These are phyloP conservation scores for Forsythia suspensa DNA, from an alignment of 257 asterid genomes.

Conservation along the genomic window DNA sequence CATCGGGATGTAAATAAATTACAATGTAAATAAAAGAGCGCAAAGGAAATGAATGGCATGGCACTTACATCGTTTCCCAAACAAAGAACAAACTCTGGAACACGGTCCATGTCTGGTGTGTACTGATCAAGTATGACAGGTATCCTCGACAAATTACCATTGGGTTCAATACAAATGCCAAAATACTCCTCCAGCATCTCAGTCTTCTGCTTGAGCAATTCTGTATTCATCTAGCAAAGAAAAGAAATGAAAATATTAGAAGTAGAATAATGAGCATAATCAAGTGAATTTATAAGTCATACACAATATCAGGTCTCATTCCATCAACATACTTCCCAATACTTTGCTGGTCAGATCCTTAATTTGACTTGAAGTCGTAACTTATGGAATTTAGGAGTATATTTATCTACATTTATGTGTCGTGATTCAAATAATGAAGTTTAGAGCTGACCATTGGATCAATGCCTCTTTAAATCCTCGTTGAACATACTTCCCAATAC, in stretches of 20 bases:
- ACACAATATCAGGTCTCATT: background rate
- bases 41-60: constrained; percentile 14
- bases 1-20: constrained; percentile 13
- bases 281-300: background rate
- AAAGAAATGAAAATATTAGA: constrained; percentile 14
- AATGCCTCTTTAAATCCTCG: background rate
- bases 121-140: constrained; percentile 96
- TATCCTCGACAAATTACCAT: constrained; percentile 78
- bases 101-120: constrained; percentile 97
- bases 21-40: constrained; percentile 5
- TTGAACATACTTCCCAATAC: background rate
- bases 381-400: background rate
- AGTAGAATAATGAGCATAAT: background rate
- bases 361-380: background rate
- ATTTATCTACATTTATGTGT: background rate
- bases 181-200: constrained; percentile 92
- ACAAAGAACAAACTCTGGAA: constrained; percentile 89
- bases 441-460: background rate
- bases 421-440: background rate
- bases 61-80: constrained; percentile 96
- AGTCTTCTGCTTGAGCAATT: constrained; percentile 66
- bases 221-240: constrained; percentile 65
- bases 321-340: background rate
- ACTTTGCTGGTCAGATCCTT: background rate
- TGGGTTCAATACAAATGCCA: constrained; percentile 58